A percentile compares a stretch with the other conserved stretches of the same genome.
phyloP scores from a whole-genome alignment of 345 rosid genomes.

The Salix arbutifolia region DNA sequence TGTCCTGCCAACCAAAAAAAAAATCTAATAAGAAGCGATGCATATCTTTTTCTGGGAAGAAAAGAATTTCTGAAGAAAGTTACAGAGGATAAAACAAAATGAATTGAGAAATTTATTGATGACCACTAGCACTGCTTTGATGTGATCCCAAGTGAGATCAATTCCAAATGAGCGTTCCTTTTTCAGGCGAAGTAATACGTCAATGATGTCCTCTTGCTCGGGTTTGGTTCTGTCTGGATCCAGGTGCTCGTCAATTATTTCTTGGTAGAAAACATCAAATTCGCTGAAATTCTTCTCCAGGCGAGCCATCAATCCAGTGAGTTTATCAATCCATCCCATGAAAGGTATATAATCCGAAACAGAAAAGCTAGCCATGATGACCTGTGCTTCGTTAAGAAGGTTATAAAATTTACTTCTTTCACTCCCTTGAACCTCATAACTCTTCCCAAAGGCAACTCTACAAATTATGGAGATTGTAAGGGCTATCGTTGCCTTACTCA shows the following conservation, averaged over 20 bases:
- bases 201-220: slow-evolving; percentile 21
- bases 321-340: slow-evolving; percentile 40
- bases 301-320: slow-evolving; percentile 27
- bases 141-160: slow-evolving; percentile 37
- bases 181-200: slow-evolving; percentile 35
- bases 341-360: slow-evolving; percentile 40
- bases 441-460: not conserved
- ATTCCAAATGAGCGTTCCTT: slow-evolving; percentile 18
- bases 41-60: not conserved
- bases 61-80: not conserved
- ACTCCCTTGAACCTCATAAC: not conserved
- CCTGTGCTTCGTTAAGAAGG: slow-evolving; percentile 28
- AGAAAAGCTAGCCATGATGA: slow-evolving; percentile 32
- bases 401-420: slow-evolving; percentile 17
- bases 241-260: slow-evolving; percentile 40
- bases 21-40: not conserved
- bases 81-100: not conserved
- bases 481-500: slow-evolving; percentile 12
- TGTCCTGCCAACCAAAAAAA: slow-evolving; percentile 14
- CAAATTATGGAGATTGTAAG: slow-evolving; percentile 31
- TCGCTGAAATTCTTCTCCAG: slow-evolving; percentile 31
- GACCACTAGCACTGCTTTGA: slow-evolving; percentile 56
- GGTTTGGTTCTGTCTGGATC: slow-evolving; percentile 12
- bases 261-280: slow-evolving; percentile 39
- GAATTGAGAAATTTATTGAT: not conserved